Percentiles rank a stretch among this genome's conserved stretches.
phyloP scores from a whole-genome alignment of 192 early-diverging fungal species.

The Funneliformis mosseae region DNA sequence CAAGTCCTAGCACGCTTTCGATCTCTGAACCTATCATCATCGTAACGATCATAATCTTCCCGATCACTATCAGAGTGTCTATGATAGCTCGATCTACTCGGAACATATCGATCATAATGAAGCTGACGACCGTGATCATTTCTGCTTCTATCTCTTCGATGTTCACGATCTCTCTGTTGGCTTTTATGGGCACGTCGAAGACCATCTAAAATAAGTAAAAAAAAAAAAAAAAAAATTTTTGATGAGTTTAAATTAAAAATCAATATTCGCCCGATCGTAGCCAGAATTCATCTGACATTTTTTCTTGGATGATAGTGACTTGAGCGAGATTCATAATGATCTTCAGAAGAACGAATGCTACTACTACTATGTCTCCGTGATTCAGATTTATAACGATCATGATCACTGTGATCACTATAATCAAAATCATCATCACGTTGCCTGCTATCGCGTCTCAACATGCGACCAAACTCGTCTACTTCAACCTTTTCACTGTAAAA shows the following conservation, averaged over 20 bases:
- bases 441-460: conserved; percentile 26
- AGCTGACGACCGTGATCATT: background rate
- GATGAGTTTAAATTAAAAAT: too few relatives aligned
- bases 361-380: conserved; percentile 2
- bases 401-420: conserved; percentile 3
- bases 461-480: conserved; percentile 46
- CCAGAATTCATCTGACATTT: background rate
- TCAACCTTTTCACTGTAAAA: conserved; percentile 41
- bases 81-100: conserved; percentile 6
- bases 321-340: conserved; percentile 1
- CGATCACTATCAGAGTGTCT: conserved; percentile 1
- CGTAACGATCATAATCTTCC: background rate
- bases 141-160: background rate
- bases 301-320: conserved; percentile 1
- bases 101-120: conserved; percentile 28
- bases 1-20: conserved; percentile 11
- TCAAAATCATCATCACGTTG: conserved; percentile 2
- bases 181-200: background rate
- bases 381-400: background rate
- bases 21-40: conserved; percentile 1
- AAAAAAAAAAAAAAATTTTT: too few relatives aligned
- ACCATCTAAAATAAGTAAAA: too few relatives aligned
- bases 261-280: too few relatives aligned
- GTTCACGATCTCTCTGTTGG: conserved; percentile 17
- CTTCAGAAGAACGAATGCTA: conserved; percentile 20